A percentile compares a stretch with the other conserved stretches of the same genome.
Conservation (phyloP, 768 basidiomycete genomes). For the Amanita subjunquillea region DNA sequence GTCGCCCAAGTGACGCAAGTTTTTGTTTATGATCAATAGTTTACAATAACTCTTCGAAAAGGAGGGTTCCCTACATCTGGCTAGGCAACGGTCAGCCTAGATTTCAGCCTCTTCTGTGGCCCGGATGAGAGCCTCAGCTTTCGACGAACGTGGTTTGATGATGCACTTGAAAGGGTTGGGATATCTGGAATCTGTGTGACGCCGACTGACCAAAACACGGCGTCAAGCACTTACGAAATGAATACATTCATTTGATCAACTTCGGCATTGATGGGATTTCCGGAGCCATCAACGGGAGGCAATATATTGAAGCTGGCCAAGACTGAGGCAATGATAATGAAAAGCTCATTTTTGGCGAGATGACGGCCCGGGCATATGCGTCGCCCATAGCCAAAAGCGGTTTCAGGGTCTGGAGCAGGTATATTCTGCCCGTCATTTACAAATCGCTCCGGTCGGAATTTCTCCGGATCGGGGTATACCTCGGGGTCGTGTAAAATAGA, state of each 20-base stretch:
- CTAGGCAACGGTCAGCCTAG: no score
- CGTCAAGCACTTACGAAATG: neutral
- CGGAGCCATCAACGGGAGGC: conserved; percentile 20
- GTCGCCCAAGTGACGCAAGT: no score
- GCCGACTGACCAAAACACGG: no score
- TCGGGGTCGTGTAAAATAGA: conserved; percentile 17
- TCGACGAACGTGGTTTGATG: conserved; percentile 16
- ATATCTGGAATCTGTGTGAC: conserved; percentile 8
- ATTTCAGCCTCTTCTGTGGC: neutral
- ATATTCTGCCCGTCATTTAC: neutral
- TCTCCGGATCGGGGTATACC: conserved; percentile 13
- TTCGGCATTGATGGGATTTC: conserved; percentile 11
- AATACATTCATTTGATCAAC: neutral
- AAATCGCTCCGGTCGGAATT: conserved; percentile 19
- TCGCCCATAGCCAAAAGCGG: neutral
- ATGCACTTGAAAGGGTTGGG: conserved; percentile 15
- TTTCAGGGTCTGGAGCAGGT: neutral
- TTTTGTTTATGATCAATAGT: no score
- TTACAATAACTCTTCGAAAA: no score
- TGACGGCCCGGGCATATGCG: conserved; percentile 25
- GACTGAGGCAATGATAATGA: conserved; percentile 18
- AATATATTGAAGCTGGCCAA: conserved; percentile 18
- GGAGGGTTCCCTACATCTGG: no score
- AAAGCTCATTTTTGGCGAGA: conserved; percentile 18
- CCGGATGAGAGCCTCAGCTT: conserved; percentile 12